Evolutionary conservation across 2,329 filamentous ascomycete species (phyloP), one percentile per base, ranked within the genome.

Genomic region (Phaeosphaeriaceae sp.): DNA sequence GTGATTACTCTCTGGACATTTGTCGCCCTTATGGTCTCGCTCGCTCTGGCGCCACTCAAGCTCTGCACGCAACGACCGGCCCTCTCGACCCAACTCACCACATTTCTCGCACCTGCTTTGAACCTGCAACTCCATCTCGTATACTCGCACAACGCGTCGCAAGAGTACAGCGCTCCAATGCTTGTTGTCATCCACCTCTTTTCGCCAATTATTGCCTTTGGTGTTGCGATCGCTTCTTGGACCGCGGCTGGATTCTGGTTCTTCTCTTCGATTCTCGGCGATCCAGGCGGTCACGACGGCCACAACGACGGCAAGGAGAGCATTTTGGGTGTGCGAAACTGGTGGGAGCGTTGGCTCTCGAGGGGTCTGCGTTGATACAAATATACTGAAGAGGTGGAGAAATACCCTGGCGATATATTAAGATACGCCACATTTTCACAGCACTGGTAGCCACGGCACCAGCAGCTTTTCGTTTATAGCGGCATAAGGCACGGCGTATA

Each of bases 221-320:
- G 82, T 40, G 79, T 88, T 49, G 81, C 86, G 21, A 72, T 88
- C 15, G 83, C 84, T 1, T 81, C 84, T 6, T 89, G 86, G 86
- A 83, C 85, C 0, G 81, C 86, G 0, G 86, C 85, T 1, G 83
- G 81, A 21, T 89, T 89, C 77, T 89, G 87, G 87, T 77, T 88
- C 52, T 88, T 87, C 68, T 81, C 85, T 23, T 82, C 83, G 67
- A 84, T 89, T 11, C 77, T 89, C 50, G 87, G 87, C 4, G 87
- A 89, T 73, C 87, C 87, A 28, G 86, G 87, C 55, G 84, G 84
- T 43, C 84, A 83, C 28, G 84, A 85, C 65, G 82, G 84, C 24
- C 83, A 83, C 63, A 87, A 89, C 61, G 87, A 89, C 64, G 87
- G 87, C 13, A 80, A 83, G 54, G 85, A 86, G 22, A 84, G 86